These are phyloP conservation scores for Physocladia obscura DNA, from an alignment of 192 early-diverging fungal genomes.

Conservation along the genomic window DNA sequence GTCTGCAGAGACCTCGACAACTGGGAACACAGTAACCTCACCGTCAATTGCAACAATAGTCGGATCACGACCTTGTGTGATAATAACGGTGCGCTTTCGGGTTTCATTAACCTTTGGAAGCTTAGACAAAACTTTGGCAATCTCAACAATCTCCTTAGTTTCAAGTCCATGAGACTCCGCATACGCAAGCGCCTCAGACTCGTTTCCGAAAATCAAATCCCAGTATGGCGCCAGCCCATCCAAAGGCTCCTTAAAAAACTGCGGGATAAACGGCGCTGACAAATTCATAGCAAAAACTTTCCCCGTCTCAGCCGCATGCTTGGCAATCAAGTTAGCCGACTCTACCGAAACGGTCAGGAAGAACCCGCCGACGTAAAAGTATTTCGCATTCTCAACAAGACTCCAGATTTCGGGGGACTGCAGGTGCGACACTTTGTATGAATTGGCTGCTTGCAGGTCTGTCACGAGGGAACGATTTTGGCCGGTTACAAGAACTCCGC, in stretches of 20 bases:
- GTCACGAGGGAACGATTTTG: constrained; percentile 86
- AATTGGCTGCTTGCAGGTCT: constrained; percentile 90
- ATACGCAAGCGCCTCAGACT: constrained; percentile 89
- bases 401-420: constrained; percentile 77
- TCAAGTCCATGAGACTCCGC: constrained; percentile 69
- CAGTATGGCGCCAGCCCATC: constrained; percentile 80
- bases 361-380: constrained; percentile 93
- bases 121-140: constrained; percentile 79
- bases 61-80: constrained; percentile 83
- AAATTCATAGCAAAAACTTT: constrained; percentile 93
- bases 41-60: constrained; percentile 69
- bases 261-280: constrained; percentile 91
- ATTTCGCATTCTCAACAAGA: constrained; percentile 81
- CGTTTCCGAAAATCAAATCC: constrained; percentile 95
- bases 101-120: constrained; percentile 74
- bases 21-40: constrained; percentile 58
- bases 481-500: constrained; percentile 93
- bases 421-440: constrained; percentile 72
- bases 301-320: constrained; percentile 80
- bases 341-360: constrained; percentile 89
- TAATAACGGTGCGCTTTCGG: constrained; percentile 81
- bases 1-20: constrained; percentile 61
- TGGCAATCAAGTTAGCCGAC: constrained; percentile 80
- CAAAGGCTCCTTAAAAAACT: constrained; percentile 86
- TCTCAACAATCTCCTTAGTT: constrained; percentile 73